These are phyloP conservation scores for Eragrostis nindensis DNA, from an alignment of 176 grass and related monocot genomes.

Conservation along the genomic window DNA sequence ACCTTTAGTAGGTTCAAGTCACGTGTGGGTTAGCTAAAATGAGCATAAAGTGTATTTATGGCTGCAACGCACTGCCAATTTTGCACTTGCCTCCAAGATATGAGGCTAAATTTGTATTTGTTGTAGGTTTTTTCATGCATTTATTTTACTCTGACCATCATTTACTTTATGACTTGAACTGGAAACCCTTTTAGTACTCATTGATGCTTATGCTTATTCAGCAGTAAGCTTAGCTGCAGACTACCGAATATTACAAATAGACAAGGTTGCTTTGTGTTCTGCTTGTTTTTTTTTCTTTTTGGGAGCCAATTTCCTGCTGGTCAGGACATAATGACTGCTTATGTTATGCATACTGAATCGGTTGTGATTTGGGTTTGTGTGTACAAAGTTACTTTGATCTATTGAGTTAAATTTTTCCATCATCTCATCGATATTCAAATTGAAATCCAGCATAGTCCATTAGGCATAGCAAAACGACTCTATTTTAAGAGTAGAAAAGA, in stretches of 20 bases:
- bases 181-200: not conserved
- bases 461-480: no score
- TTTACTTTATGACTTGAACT: not conserved
- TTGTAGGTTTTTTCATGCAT: slow-evolving; percentile 27
- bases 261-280: slow-evolving; percentile 25
- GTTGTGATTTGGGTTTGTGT: not conserved
- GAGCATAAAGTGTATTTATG: slow-evolving; percentile 37
- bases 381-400: slow-evolving; percentile 1
- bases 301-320: slow-evolving; percentile 21
- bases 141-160: slow-evolving; percentile 13
- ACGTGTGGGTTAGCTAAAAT: slow-evolving; percentile 49
- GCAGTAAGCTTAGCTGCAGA: slow-evolving; percentile 22
- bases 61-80: slow-evolving; percentile 4
- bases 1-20: slow-evolving; percentile 41
- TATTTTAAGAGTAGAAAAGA: no score
- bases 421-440: slow-evolving; percentile 4
- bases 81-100: not conserved
- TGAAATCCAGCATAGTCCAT: no score
- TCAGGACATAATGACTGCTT: slow-evolving; percentile 11
- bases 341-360: slow-evolving; percentile 12
- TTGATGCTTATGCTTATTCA: slow-evolving; percentile 1
- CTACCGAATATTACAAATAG: slow-evolving; percentile 4
- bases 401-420: not conserved
- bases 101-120: not conserved
- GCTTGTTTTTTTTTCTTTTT: slow-evolving; percentile 34